These are phyloP conservation scores for Globisporangium cederbergense DNA, from an alignment of 352 stramenopile species.

Conservation along the genomic window DNA sequence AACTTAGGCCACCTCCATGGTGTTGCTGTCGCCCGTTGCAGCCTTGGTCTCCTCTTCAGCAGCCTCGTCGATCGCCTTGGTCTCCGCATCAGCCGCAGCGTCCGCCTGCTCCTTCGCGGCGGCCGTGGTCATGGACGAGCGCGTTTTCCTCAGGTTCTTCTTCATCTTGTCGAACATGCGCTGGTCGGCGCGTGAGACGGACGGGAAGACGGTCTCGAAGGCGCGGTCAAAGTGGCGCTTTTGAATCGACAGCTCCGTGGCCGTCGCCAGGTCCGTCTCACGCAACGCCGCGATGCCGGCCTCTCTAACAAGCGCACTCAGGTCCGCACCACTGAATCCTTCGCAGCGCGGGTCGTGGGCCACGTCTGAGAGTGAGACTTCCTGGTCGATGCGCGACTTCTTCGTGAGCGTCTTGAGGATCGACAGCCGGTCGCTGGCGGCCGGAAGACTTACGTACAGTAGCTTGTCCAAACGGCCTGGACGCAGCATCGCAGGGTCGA, in stretches of 20 bases:
- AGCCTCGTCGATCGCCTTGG: background rate
- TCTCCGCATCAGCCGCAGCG: background rate
- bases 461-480: conserved; percentile 98
- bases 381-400: conserved; percentile 57
- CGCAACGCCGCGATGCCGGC: conserved; percentile 94
- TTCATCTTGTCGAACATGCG: conserved; percentile 89
- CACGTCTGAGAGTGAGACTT: conserved; percentile 90
- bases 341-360: conserved; percentile 86
- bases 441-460: conserved; percentile 97
- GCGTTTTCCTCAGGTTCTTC: conserved; percentile 78
- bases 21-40: background rate
- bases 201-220: conserved; percentile 82
- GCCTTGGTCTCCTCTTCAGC: background rate
- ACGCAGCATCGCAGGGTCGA: conserved; percentile 98
- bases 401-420: conserved; percentile 93
- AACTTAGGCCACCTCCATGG: conserved; percentile 11
- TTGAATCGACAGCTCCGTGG: conserved; percentile 47
- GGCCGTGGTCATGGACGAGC: conserved; percentile 28
- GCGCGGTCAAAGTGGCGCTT: conserved; percentile 66
- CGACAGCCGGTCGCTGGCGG: conserved; percentile 53
- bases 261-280: conserved; percentile 47
- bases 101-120: conserved; percentile 4
- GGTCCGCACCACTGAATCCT: conserved; percentile 97
- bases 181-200: conserved; percentile 78
- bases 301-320: conserved; percentile 95